Conservation (phyloP, 352 stramenopile species). For the Sclerospora graminicola region DNA sequence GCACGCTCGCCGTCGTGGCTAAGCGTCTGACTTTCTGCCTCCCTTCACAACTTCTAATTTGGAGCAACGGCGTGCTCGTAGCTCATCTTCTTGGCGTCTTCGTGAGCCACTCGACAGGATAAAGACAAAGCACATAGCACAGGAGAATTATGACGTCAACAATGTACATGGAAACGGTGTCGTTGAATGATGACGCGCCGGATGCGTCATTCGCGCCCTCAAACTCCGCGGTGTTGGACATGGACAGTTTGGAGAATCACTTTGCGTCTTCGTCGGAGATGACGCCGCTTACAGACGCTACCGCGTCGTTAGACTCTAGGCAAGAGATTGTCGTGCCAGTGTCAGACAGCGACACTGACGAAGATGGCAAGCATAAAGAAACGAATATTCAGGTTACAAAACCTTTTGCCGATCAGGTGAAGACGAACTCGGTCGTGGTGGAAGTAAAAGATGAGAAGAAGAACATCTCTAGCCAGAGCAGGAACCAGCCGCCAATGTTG, state of each 20-base stretch:
- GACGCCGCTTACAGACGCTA: constrained; percentile 1
- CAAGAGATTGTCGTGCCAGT: constrained; percentile 5
- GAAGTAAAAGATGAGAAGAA: constrained; percentile 7
- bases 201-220: no score
- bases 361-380: not conserved
- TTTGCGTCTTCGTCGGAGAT: constrained; percentile 20
- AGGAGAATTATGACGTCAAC: no score
- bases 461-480: constrained; percentile 1
- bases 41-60: no score
- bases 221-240: no score
- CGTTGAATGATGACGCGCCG: no score
- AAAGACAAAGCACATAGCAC: not conserved
- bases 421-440: constrained; percentile 4
- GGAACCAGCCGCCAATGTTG: constrained; percentile 20
- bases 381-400: no score
- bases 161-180: no score
- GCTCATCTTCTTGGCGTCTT: no score
- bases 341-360: constrained; percentile 19
- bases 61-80: no score
- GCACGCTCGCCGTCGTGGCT: not conserved
- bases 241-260: constrained; percentile 39
- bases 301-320: constrained; percentile 1
- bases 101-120: not conserved
- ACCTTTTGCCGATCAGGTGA: not conserved
- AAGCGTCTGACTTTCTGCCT: not conserved